phyloP scores from a whole-genome alignment of 2,329 filamentous ascomycete species.

The Talaromyces sp. region DNA sequence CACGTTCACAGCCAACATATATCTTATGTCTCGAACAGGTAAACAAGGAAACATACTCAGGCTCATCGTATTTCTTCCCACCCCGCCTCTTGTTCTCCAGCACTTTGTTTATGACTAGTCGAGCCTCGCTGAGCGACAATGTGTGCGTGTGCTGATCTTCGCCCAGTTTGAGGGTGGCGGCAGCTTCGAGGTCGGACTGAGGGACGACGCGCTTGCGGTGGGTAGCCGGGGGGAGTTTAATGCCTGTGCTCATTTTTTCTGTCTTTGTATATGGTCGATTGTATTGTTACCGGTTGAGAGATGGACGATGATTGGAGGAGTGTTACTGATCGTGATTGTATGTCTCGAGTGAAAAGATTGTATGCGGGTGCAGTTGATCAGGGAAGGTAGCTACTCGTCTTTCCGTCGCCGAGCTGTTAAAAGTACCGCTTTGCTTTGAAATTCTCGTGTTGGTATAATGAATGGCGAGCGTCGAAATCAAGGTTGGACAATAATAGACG shows the following conservation, averaged over 20 bases:
- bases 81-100: conserved; percentile 75
- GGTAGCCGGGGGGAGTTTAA: conserved; percentile 35
- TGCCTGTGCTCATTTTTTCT: conserved; percentile 30
- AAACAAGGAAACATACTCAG: conserved; percentile 59
- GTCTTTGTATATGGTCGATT: not conserved
- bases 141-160: conserved; percentile 92
- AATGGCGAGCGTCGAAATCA: not conserved
- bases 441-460: not conserved
- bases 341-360: not conserved
- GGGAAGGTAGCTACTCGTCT: not conserved
- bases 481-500: too few relatives aligned
- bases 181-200: conserved; percentile 76
- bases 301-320: not conserved
- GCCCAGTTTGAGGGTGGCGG: conserved; percentile 75
- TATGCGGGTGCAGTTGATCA: not conserved
- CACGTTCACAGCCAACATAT: not conserved
- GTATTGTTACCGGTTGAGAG: not conserved
- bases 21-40: not conserved
- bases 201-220: conserved; percentile 43
- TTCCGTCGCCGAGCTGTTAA: not conserved
- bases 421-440: not conserved
- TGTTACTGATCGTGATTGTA: not conserved
- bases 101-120: conserved; percentile 86
- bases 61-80: conserved; percentile 78
- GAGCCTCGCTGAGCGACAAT: conserved; percentile 85